These are phyloP conservation scores for Dillenia turbinata DNA, from an alignment of 164 flowering plant species.

Conservation along the genomic window DNA sequence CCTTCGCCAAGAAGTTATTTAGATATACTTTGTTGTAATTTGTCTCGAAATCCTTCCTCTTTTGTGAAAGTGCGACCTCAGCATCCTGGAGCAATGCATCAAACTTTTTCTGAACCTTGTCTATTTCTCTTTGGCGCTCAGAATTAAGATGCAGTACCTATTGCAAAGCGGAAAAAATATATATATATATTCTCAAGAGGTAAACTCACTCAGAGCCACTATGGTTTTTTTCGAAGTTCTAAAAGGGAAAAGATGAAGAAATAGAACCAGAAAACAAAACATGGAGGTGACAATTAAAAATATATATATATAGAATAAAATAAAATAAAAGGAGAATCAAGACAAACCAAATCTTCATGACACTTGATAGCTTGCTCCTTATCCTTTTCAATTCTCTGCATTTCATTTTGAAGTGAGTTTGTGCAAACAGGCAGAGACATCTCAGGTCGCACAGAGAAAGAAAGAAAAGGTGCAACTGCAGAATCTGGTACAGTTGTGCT, in stretches of 20 bases:
- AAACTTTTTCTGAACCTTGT: conserved; percentile 21
- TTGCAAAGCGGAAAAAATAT: no score
- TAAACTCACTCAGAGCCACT: no score
- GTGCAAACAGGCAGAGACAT: conserved; percentile 4
- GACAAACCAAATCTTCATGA: conserved; percentile 19
- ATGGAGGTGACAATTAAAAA: neutral
- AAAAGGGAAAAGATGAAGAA: neutral
- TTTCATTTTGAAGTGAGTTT: conserved; percentile 19
- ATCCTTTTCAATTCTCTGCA: conserved; percentile 13
- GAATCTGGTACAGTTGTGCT: no score
- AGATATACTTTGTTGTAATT: conserved; percentile 1
- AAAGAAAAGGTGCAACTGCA: no score
- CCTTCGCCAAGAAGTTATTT: conserved; percentile 16
- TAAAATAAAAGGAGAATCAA: neutral
- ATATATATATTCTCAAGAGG: no score
- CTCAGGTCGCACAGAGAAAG: neutral
- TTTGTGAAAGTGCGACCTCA: conserved; percentile 13
- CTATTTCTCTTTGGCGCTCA: conserved; percentile 18
- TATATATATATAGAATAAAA: no score
- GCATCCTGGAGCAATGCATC: conserved; percentile 16
- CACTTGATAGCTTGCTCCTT: conserved; percentile 8
- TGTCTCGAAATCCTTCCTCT: conserved; percentile 8
- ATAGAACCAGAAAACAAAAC: neutral
- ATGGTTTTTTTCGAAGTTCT: no score
- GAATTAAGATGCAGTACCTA: conserved; percentile 14